Evolutionary conservation across 345 rosid species (phyloP).

Genomic region (Rhizophora apiculata): DNA sequence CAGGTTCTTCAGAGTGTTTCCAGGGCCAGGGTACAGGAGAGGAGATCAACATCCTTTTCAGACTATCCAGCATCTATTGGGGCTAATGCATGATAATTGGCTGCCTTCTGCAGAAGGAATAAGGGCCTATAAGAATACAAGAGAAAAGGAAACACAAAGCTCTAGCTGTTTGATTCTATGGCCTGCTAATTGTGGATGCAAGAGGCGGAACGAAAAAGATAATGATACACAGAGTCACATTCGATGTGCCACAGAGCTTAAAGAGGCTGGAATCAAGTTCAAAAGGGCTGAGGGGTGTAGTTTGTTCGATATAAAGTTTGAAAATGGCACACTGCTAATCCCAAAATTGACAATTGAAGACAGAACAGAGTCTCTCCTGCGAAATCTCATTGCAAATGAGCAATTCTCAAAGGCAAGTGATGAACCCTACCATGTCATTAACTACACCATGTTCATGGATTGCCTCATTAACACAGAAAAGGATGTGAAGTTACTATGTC

Average conservation of each 20-base stretch:
- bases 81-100: conserved; percentile 7
- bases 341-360: conserved; percentile 3
- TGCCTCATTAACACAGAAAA: conserved; percentile 1
- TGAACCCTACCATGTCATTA: background rate
- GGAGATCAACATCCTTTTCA: too few relatives aligned
- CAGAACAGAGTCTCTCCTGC: conserved; percentile 7
- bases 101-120: background rate
- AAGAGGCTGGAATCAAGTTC: conserved; percentile 30
- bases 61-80: background rate
- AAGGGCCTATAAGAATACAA: background rate
- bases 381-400: conserved; percentile 21
- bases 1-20: background rate
- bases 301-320: conserved; percentile 20
- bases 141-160: background rate
- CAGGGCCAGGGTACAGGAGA: too few relatives aligned
- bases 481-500: conserved; percentile 24
- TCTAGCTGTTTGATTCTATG: background rate
- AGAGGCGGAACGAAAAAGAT: background rate
- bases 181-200: too few relatives aligned
- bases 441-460: conserved; percentile 20
- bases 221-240: background rate
- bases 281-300: background rate
- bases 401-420: background rate
- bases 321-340: conserved; percentile 8
- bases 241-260: conserved; percentile 16